Evolutionary conservation across 495 filamentous ascomycete genomes (phyloP), one percentile per base, ranked within the genome.

Genomic region (Trichoderma gamsii): DNA sequence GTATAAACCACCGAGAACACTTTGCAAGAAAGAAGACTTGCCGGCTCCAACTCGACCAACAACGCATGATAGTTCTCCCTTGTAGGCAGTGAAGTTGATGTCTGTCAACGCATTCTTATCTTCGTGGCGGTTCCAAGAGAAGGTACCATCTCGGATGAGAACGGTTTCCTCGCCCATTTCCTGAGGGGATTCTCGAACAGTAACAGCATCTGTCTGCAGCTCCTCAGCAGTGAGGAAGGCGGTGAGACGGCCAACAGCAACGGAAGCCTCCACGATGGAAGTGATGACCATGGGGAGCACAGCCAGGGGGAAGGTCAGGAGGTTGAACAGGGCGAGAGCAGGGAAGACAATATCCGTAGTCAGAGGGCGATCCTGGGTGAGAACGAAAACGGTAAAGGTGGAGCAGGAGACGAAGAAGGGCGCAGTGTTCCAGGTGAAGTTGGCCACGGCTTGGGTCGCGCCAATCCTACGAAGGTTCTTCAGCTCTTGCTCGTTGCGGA

Each of bases 361-460:
- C 74, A 99, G 77, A 35, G 96, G 94, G 41, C 81, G 80, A 70
- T 93, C 83, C 51, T 85, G 85, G 0, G 90, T 96, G 66, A 95
- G 81, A 59, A 97, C 96, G 72, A 95, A 99, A 21, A 98, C 91
- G 16, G 91, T 88, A 74, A 99, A 99, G 12, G 95, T 98, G 11
- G 91, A 92, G 80, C 94, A 98, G 16, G 96, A 98, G 16, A 99
- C 96, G 41, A 99, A 85, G 81, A 99, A 99, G 11, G 96, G 96
- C 12, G 96, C 98, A n/a, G 91, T 95, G n/a, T 91, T 91, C 96
- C 96, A 99, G 29, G 96, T 97, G 69, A 99, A 99, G 73, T 96
- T 98, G 38, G 96, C 92, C 77, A 97, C 82, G 8, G 94, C 90
- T 76, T 97, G 93, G 1, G 93, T 88, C 63, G 93, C 92, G 63